Evolutionary conservation across 768 basidiomycete genomes (phyloP).

Genomic region (Tricholoma saponaceum): DNA sequence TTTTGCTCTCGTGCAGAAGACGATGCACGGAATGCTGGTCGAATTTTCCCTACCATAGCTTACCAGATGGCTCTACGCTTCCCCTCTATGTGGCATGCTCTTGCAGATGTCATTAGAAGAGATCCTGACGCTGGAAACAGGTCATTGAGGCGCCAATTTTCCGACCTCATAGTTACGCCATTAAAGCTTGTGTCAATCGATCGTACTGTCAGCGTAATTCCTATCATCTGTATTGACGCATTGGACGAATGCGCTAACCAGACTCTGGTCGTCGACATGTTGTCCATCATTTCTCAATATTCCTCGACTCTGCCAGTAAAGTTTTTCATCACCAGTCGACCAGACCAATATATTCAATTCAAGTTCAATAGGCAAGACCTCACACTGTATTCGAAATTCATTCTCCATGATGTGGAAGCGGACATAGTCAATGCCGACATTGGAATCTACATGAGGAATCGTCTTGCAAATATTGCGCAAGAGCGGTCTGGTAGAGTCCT

Average conservation of each 20-base stretch:
- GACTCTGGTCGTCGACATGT: background rate
- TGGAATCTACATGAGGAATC: background rate
- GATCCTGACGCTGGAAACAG: background rate
- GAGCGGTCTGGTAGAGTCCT: background rate
- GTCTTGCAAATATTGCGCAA: background rate
- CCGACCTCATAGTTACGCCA: background rate
- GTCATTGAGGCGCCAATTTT: background rate
- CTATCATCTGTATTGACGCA: background rate
- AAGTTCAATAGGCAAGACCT: background rate
- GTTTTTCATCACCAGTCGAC: background rate
- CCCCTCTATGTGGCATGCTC: background rate
- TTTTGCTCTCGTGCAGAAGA: constrained; percentile 9
- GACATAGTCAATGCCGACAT: background rate
- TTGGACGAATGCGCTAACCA: background rate
- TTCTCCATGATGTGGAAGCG: background rate
- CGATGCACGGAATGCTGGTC: background rate
- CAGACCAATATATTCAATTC: background rate
- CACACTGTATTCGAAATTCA: background rate
- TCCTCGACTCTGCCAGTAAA: background rate
- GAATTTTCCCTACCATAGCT: background rate
- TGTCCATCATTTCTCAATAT: background rate
- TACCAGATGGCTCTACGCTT: background rate
- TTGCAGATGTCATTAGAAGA: background rate
- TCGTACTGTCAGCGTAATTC: no score
- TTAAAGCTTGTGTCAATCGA: background rate